Conservation (phyloP, 768 basidiomycete genomes). For the Melanogaster broomeanus region DNA sequence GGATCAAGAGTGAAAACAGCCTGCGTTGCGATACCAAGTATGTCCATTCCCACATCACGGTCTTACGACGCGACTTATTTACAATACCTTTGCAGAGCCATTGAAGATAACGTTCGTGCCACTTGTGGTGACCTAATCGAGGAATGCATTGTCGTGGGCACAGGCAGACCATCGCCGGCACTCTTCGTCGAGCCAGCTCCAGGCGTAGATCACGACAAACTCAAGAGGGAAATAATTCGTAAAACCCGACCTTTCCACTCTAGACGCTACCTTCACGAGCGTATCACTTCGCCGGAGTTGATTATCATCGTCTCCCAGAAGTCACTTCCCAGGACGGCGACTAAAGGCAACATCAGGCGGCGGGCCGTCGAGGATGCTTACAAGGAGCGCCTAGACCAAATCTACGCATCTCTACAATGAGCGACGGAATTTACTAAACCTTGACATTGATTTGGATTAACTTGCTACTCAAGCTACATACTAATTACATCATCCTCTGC, state of each 20-base stretch:
- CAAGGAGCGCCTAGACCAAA: conserved; percentile 54
- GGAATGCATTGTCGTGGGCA: conserved; percentile 77
- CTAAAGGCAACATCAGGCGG: conserved; percentile 82
- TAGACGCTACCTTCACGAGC: conserved; percentile 77
- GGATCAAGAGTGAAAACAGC: conserved; percentile 83
- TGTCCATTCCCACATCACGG: conserved; percentile 13
- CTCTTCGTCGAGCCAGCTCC: conserved; percentile 70
- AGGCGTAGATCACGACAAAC: conserved; percentile 53
- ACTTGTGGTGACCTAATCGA: conserved; percentile 66
- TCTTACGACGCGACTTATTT: conserved; percentile 3
- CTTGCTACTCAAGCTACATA: conserved; percentile 15
- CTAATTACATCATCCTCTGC: conserved; percentile 7
- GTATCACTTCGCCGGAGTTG: conserved; percentile 64
- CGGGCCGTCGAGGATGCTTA: conserved; percentile 72
- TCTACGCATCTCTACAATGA: conserved; percentile 43
- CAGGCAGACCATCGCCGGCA: conserved; percentile 72
- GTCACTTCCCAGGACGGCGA: conserved; percentile 75
- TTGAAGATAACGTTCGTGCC: conserved; percentile 73
- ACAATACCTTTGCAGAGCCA: conserved; percentile 44
- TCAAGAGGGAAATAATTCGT: conserved; percentile 72
- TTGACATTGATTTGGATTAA: conserved; percentile 11
- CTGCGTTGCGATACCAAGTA: conserved; percentile 77
- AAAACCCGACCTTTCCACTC: conserved; percentile 74
- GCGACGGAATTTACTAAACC: background rate
- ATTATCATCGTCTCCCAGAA: conserved; percentile 64